Evolutionary conservation across 2,329 filamentous ascomycete genomes (phyloP).

Genomic region (Aurifilum marmelostoma): DNA sequence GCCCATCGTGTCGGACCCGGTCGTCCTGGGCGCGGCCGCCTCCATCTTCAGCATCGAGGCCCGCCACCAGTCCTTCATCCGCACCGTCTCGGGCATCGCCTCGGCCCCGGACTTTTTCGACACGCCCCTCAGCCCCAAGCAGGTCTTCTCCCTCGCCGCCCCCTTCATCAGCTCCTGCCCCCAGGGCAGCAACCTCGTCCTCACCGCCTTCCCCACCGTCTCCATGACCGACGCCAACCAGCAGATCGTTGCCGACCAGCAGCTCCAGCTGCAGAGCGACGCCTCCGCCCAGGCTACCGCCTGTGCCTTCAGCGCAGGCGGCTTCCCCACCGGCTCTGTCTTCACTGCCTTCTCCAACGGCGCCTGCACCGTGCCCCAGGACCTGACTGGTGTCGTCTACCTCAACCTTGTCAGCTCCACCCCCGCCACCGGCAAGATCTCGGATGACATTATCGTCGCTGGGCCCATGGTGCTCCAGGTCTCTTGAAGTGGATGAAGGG

Average conservation of each 20-base stretch:
- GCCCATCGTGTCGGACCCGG: conserved; percentile 61
- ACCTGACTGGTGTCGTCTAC: conserved; percentile 67
- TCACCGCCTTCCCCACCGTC: conserved; percentile 65
- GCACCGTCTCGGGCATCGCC: conserved; percentile 58
- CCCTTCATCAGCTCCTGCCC: conserved; percentile 75
- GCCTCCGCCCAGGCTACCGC: conserved; percentile 56
- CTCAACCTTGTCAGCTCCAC: conserved; percentile 64
- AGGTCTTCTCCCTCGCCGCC: conserved; percentile 74
- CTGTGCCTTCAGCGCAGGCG: conserved; percentile 70
- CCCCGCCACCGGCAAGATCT: conserved; percentile 55
- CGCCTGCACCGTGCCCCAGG: conserved; percentile 64
- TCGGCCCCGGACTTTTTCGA: conserved; percentile 73
- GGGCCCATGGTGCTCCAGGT: conserved; percentile 63
- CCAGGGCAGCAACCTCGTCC: conserved; percentile 62
- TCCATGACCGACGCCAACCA: conserved; percentile 51
- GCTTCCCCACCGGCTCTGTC: conserved; percentile 58
- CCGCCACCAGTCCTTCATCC: conserved; percentile 74
- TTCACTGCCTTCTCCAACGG: conserved; percentile 61
- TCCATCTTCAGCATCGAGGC: conserved; percentile 75
- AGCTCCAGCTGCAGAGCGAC: conserved; percentile 53
- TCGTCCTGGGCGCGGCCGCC: conserved; percentile 67
- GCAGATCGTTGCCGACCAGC: conserved; percentile 45
- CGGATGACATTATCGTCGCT: conserved; percentile 67
- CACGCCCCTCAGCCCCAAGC: conserved; percentile 67
- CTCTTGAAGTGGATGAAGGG: conserved; percentile 42